Percentiles rank a stretch among this genome's conserved stretches.
phyloP scores from a whole-genome alignment of 2,329 filamentous ascomycete species.

The Fusarium falciforme region DNA sequence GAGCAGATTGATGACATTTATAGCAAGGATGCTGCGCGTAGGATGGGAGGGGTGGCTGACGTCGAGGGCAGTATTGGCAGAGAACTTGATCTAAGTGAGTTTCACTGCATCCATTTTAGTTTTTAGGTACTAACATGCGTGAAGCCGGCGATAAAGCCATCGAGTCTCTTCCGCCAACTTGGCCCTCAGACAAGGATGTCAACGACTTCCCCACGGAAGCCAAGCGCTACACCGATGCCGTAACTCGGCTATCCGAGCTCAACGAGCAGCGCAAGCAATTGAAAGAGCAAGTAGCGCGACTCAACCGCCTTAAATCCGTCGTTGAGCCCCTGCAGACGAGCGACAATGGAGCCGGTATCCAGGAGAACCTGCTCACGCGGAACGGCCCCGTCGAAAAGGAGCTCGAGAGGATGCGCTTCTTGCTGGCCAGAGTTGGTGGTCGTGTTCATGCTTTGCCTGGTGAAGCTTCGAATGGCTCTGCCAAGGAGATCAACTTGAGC shows the following conservation, averaged over 20 bases:
- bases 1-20: constrained; percentile 79
- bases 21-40: constrained; percentile 58
- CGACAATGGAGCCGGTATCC: constrained; percentile 56
- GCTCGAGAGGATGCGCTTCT: constrained; percentile 72
- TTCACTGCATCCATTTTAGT: accelerated
- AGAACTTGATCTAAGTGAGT: constrained; percentile 60
- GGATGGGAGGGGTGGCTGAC: constrained; percentile 49
- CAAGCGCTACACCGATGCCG: constrained; percentile 62
- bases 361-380: constrained; percentile 74
- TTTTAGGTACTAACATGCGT: background rate
- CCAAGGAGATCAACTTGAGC: constrained; percentile 13
- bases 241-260: constrained; percentile 62
- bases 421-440: constrained; percentile 70
- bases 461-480: background rate
- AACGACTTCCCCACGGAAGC: constrained; percentile 58
- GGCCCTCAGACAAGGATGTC: constrained; percentile 56
- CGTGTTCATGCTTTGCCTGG: constrained; percentile 54
- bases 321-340: constrained; percentile 56
- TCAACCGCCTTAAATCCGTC: constrained; percentile 61
- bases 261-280: constrained; percentile 52
- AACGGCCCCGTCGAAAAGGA: constrained; percentile 74
- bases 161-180: constrained; percentile 58
- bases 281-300: constrained; percentile 57
- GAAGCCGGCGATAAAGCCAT: constrained; percentile 58
- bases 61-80: constrained; percentile 51